phyloP scores from a whole-genome alignment of 2,329 filamentous ascomycete genomes.

The Hypocreales sp. region DNA sequence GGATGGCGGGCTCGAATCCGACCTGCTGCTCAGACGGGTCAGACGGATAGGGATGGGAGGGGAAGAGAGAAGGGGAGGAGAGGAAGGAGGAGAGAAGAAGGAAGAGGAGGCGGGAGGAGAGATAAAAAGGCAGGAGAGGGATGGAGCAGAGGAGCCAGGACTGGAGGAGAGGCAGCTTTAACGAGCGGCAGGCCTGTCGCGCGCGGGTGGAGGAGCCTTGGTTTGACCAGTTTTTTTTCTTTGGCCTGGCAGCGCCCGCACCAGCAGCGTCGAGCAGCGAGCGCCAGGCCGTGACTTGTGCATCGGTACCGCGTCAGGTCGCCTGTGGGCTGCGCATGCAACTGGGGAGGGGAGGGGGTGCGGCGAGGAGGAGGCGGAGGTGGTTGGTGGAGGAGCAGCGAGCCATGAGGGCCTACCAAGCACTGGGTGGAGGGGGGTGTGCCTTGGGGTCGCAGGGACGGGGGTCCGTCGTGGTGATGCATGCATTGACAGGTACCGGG shows the following conservation, averaged over 20 bases:
- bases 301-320: constrained; percentile 8
- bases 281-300: constrained; percentile 5
- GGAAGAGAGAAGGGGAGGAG: constrained; percentile 19
- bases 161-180: constrained; percentile 32
- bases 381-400: constrained; percentile 2
- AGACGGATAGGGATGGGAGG: constrained; percentile 22
- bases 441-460: constrained; percentile 1
- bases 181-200: no score
- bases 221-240: not conserved
- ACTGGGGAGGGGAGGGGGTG: constrained; percentile 2
- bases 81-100: constrained; percentile 22
- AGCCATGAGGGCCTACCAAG: no score
- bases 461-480: constrained; percentile 1
- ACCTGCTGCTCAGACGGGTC: constrained; percentile 14
- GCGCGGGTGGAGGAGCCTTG: constrained; percentile 2
- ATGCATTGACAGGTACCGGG: constrained; percentile 1
- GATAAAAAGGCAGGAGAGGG: constrained; percentile 33
- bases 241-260: no score
- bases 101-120: constrained; percentile 15
- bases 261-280: no score
- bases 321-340: constrained; percentile 6
- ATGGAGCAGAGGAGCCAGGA: constrained; percentile 38
- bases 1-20: constrained; percentile 13
- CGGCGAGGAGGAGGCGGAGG: constrained; percentile 3
- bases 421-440: not conserved